Conservation (phyloP, 2,329 filamentous ascomycete genomes). For the Diaporthe sp. region DNA sequence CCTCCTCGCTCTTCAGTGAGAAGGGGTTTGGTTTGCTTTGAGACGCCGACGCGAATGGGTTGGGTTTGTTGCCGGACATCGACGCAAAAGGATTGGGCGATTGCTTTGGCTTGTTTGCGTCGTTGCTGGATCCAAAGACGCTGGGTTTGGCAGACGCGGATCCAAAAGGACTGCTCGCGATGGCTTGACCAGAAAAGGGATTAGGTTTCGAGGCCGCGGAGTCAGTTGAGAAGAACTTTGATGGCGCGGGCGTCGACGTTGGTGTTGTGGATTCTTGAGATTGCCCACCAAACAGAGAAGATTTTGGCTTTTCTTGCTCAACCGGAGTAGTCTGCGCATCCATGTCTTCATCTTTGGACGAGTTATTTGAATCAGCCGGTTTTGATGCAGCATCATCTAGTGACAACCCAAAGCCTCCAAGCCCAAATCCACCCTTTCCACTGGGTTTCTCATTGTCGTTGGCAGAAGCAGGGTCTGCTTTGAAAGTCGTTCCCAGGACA, state of each 20-base stretch:
- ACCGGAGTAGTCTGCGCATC: constrained; percentile 53
- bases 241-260: constrained; percentile 64
- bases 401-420: constrained; percentile 68
- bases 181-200: constrained; percentile 34
- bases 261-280: constrained; percentile 60
- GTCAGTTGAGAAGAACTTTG: constrained; percentile 43
- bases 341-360: constrained; percentile 68
- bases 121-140: constrained; percentile 43
- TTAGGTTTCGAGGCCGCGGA: constrained; percentile 29
- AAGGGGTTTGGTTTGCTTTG: constrained; percentile 37
- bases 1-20: constrained; percentile 50
- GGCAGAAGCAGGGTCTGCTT: constrained; percentile 71
- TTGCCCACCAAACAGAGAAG: constrained; percentile 45
- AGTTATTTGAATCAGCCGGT: constrained; percentile 45
- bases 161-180: constrained; percentile 43
- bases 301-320: constrained; percentile 54
- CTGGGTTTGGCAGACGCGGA: constrained; percentile 19
- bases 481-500: constrained; percentile 77
- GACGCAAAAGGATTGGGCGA: constrained; percentile 40
- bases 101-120: constrained; percentile 42
- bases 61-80: constrained; percentile 4
- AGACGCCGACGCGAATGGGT: constrained; percentile 28
- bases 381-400: constrained; percentile 61
- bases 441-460: constrained; percentile 68
- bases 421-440: constrained; percentile 66